phyloP scores from a whole-genome alignment of 2,329 filamentous ascomycete species.

The Metarhizium anisopliae region DNA sequence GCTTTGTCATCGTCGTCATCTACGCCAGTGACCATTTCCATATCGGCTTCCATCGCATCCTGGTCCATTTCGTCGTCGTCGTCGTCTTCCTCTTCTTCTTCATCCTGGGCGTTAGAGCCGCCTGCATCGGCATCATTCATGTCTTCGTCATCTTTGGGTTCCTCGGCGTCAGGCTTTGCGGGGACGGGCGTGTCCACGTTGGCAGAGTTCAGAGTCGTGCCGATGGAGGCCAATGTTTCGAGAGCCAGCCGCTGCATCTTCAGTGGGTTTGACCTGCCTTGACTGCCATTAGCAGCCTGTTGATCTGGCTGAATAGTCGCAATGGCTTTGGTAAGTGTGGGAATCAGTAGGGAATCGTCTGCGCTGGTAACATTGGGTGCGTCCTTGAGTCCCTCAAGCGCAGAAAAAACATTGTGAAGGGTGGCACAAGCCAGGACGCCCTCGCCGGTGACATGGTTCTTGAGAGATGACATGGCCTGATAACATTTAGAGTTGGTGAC shows the following conservation, averaged over 20 bases:
- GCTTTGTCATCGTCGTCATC: constrained; percentile 29
- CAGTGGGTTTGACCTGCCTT: constrained; percentile 29
- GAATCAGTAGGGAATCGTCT: constrained; percentile 26
- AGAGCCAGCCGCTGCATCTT: constrained; percentile 47
- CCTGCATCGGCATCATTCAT: constrained; percentile 28
- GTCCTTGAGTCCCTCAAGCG: constrained; percentile 20
- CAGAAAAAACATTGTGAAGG: constrained; percentile 52
- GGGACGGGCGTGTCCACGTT: constrained; percentile 29
- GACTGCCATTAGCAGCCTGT: constrained; percentile 20
- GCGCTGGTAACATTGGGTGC: constrained; percentile 15
- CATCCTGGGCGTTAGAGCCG: constrained; percentile 24
- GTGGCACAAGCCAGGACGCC: constrained; percentile 51
- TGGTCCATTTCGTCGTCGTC: constrained; percentile 46
- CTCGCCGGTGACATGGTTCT: constrained; percentile 35
- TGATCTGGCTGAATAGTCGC: constrained; percentile 17
- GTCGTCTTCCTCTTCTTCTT: constrained; percentile 19
- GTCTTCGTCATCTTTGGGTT: constrained; percentile 28
- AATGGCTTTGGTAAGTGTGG: constrained; percentile 26
- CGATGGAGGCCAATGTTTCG: constrained; percentile 56
- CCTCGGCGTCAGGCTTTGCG: constrained; percentile 21
- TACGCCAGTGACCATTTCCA: constrained; percentile 53
- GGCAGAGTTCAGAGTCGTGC: constrained; percentile 43
- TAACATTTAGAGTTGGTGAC: constrained; percentile 38
- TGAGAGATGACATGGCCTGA: constrained; percentile 38
- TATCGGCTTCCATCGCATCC: constrained; percentile 52